Percentiles rank a stretch among this genome's conserved stretches.
Conservation (phyloP, 139 green algal genomes). For the Micromonas commoda region DNA sequence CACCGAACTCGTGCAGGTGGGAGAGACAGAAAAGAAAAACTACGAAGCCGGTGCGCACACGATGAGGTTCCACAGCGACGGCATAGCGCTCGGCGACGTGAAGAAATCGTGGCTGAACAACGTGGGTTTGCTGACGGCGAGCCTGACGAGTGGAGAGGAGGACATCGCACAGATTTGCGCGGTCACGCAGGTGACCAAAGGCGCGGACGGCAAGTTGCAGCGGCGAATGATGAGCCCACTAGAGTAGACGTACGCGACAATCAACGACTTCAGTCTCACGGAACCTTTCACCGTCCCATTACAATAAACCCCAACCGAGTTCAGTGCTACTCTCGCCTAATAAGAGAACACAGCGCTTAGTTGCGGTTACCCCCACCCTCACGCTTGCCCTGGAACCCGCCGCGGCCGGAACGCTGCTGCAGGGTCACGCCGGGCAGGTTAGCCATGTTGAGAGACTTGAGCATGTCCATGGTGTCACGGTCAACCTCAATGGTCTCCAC, state of each 20-base stretch:
- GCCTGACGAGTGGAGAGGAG: not conserved
- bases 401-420: not conserved
- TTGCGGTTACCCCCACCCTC: not conserved
- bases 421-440: slow-evolving; percentile 73
- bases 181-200: not conserved
- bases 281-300: too few species aligned
- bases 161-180: not conserved
- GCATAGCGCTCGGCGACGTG: not conserved
- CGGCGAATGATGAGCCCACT: not conserved
- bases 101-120: not conserved
- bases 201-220: not conserved
- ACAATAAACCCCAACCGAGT: too few species aligned
- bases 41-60: not conserved
- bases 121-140: not conserved
- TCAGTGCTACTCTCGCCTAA: too few species aligned
- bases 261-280: too few species aligned
- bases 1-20: too few species aligned
- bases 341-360: too few species aligned
- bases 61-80: not conserved
- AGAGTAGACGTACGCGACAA: too few species aligned
- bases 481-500: slow-evolving; percentile 94
- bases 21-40: not conserved
- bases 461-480: slow-evolving; percentile 92
- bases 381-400: not conserved
- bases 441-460: slow-evolving; percentile 85